Conservation (phyloP, 345 rosid species). For the thale cress (Arabidopsis thaliana) region TAIR10.1 NC_003076.8:3866501-3867000, state of each 20-base stretch:
- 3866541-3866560: not conserved
- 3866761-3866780: not conserved
- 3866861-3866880: too few relatives aligned
- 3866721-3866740: not conserved
- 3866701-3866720: not conserved
- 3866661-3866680: not conserved
- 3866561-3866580: constrained; percentile 11
- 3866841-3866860: not conserved
- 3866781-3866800: not conserved
- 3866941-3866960: constrained; percentile 41
- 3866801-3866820: not conserved
- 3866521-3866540: constrained; percentile 2
- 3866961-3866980: constrained; percentile 12
- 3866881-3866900: not conserved
- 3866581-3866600: constrained; percentile 9
- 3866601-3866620: not conserved
- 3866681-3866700: not conserved
- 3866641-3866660: too few relatives aligned
- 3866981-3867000: not conserved
- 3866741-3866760: not conserved
- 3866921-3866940: constrained; percentile 39
- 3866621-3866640: too few relatives aligned
- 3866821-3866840: constrained; percentile 1
- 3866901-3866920: constrained; percentile 34
- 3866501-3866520: constrained; percentile 18